Evolutionary conservation across 2,329 filamentous ascomycete species (phyloP).

Genomic region (Aspergillus ochraceoroseus): DNA sequence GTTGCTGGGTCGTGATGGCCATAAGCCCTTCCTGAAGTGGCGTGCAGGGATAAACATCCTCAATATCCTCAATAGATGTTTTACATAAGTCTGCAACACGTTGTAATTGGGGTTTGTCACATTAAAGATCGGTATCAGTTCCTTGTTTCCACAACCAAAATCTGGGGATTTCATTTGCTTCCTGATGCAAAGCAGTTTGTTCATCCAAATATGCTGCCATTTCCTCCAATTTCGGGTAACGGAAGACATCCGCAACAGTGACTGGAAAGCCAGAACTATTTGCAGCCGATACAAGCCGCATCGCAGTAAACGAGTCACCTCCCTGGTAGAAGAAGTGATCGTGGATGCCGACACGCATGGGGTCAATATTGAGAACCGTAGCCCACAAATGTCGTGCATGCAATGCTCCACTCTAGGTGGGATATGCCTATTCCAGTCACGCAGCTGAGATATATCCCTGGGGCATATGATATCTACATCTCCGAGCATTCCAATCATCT

Average conservation of each 20-base stretch:
- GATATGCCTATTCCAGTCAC: conserved; percentile 7
- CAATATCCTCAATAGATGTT: conserved; percentile 13
- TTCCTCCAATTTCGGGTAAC: conserved; percentile 7
- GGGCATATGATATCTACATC: conserved; percentile 4
- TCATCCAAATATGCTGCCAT: conserved; percentile 6
- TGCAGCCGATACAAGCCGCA: conserved; percentile 7
- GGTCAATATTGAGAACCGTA: conserved; percentile 3
- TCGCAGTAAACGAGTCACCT: conserved; percentile 10
- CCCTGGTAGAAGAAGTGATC: conserved; percentile 10
- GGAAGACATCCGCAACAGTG: conserved; percentile 7
- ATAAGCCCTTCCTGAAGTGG: conserved; percentile 36
- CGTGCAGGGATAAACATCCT: conserved; percentile 33
- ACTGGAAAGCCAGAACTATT: background rate
- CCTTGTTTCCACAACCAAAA: conserved; percentile 6
- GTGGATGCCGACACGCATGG: background rate
- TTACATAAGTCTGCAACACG: background rate
- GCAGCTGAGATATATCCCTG: conserved; percentile 4
- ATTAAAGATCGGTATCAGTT: background rate
- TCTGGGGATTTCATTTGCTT: background rate
- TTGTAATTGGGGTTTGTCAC: background rate
- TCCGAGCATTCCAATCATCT: background rate
- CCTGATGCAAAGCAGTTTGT: background rate
- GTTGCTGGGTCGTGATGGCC: conserved; percentile 36
- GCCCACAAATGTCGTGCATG: conserved; percentile 8
- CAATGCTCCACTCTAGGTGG: conserved; percentile 3